Evolutionary conservation across 2,329 filamentous ascomycete genomes (phyloP), one percentile per base, ranked within the genome.

Genomic region (Leptodontidium sp.): DNA sequence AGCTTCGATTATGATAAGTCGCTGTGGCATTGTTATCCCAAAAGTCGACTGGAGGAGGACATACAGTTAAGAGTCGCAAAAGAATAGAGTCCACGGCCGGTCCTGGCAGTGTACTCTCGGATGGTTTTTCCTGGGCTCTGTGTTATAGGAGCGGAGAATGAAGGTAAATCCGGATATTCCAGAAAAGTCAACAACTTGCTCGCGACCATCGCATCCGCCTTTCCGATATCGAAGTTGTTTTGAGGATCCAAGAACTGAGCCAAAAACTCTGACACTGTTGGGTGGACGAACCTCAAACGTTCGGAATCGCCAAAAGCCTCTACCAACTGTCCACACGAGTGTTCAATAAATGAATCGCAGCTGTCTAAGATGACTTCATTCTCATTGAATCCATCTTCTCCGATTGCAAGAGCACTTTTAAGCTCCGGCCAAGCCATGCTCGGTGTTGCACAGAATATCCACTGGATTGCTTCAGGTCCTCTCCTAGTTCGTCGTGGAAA

Each of bases 141-240:
- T 32, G 26, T 29, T 12, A 53, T 32, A 8, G 58, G 58, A 45
- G 40, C 29, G 5, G 38, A 12, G 58, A 61, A 61, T 24, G 43
- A 61, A 0, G 58, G 58, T n/a, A 61, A 43, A 38, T 61, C 58
- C 4, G 58, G 40, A 26, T 61, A 61, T 47, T 61, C 58, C 7
- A 61, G 58, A 47, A 61, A 61, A 8, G 43, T 61, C 14, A 61
- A 29, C 35, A 61, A 32, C 38, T 61, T 61, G 21, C 58, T 61
- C 17, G 58, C 58, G 4, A 47, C 26, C 58, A 61, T 45, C 4
- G 58, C 47, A 32, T 29, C 26, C 11, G 50, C 50, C 15, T 47
- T 53, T 53, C 2, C 14, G 24, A 53, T 32, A 9, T 53, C 24
- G 6, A 53, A 53, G 11, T 6, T 24, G 21, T 53, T 26, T 53